phyloP scores from a whole-genome alignment of 495 filamentous ascomycete species.

The Pyronema domesticum region DNA sequence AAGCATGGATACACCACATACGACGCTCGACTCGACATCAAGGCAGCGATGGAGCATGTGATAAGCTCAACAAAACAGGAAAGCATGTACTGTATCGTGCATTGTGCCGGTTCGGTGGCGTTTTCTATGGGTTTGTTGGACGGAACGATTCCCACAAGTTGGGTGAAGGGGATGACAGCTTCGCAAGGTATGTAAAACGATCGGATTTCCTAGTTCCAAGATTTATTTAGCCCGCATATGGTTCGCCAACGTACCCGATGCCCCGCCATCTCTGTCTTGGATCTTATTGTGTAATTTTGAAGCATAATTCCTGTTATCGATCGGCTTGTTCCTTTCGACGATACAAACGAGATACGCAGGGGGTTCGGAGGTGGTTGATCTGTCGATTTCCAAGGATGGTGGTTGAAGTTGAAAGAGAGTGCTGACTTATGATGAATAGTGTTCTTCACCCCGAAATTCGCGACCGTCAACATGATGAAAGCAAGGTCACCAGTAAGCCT shows the following conservation, averaged over 20 bases:
- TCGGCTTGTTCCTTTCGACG: not conserved
- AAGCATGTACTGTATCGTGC: slow-evolving; percentile 41
- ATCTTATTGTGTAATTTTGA: no score
- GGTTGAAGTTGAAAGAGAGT: not conserved
- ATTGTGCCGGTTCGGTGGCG: slow-evolving; percentile 50
- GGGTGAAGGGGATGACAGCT: slow-evolving; percentile 44
- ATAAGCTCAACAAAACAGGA: slow-evolving; percentile 26
- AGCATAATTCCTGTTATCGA: not conserved
- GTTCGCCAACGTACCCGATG: no score
- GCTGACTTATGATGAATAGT: slow-evolving; percentile 23
- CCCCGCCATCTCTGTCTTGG: no score
- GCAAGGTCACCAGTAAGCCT: slow-evolving; percentile 32
- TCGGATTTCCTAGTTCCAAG: no score
- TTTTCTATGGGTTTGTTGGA: slow-evolving; percentile 43
- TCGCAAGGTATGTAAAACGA: slow-evolving; percentile 26
- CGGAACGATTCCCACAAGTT: slow-evolving; percentile 39
- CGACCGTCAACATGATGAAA: slow-evolving; percentile 41
- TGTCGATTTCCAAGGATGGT: not conserved
- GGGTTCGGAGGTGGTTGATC: not conserved
- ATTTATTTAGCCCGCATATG: no score
- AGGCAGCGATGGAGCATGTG: slow-evolving; percentile 39
- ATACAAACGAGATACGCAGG: slow-evolving; percentile 1
- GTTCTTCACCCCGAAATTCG: slow-evolving; percentile 47
- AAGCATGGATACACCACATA: slow-evolving; percentile 40
- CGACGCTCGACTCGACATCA: slow-evolving; percentile 44